Evolutionary conservation across 331 rosid species (phyloP).

Genomic region (Phaseolus coccineus): DNA sequence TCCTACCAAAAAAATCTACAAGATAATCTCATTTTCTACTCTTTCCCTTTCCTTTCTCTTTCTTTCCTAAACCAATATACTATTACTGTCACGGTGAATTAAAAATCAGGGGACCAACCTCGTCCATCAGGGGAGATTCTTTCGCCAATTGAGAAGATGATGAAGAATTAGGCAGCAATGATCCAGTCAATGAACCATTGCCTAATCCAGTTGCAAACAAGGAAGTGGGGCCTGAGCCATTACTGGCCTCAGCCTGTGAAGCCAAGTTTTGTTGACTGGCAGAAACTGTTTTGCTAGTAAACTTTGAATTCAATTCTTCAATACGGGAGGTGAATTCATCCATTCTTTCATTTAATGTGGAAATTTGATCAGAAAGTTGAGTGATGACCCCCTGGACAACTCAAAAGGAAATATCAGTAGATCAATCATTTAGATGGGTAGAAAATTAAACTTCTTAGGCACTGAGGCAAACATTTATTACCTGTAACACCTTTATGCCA

Average conservation of each 20-base stretch:
- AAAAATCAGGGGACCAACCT: constrained; percentile 59
- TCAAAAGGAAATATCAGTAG: constrained; percentile 41
- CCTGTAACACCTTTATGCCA: constrained; percentile 25
- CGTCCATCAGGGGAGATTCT: constrained; percentile 85
- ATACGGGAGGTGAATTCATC: constrained; percentile 95
- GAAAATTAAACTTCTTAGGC: constrained; percentile 13
- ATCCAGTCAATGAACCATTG: constrained; percentile 82
- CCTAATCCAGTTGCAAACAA: constrained; percentile 70
- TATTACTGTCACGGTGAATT: constrained; percentile 22
- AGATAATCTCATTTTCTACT: background rate
- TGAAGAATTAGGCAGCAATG: constrained; percentile 76
- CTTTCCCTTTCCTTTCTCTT: background rate
- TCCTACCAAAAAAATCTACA: too few species aligned
- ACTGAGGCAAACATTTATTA: constrained; percentile 15
- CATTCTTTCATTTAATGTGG: constrained; percentile 94
- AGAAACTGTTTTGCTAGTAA: constrained; percentile 55
- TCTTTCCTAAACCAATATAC: background rate
- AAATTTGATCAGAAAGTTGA: constrained; percentile 97
- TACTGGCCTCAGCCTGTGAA: constrained; percentile 77
- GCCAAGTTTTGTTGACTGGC: constrained; percentile 92
- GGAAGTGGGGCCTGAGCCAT: constrained; percentile 84
- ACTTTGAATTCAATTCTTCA: constrained; percentile 85
- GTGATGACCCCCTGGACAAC: constrained; percentile 80
- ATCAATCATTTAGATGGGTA: constrained; percentile 28
- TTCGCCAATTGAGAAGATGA: constrained; percentile 84